Base-by-base conservation (phyloP, 2,329 filamentous ascomycete genomes). In the Plectosphaerella plurivora region DNA sequence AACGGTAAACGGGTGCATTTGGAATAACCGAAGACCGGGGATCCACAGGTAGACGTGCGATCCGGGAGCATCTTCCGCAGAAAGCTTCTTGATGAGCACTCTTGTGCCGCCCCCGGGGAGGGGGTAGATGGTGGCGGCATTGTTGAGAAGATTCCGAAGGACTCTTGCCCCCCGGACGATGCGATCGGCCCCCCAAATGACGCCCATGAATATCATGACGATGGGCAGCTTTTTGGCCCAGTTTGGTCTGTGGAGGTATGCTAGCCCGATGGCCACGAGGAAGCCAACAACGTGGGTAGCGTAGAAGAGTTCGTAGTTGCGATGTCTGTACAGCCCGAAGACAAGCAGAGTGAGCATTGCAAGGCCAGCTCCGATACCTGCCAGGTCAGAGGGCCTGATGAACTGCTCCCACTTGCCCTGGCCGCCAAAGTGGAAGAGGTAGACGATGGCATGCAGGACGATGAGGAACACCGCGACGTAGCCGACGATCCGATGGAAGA, bases 1-100 rank as follows among this genome's bases (percentile, higher is more conserved):
- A 39, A 82, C 75, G 0, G 78, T 82, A 53, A 83, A 83, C 0
- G 79, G 79, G 55, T 84, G 80, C 1, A 69, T 78, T 59, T 83
- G 73, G 16, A 76, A 68, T 1, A 65, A 53, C n/a, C 77, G 72
- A 36, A 84, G 71, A 2, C 67, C 63, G 0, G 80, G 81, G 5
- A 83, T 72, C 76, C 78, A 83, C 24, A 83, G 61, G 51, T 80
- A 82, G 54, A 76, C 78, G 56, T 84, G 79, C 0, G 53, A 52
- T 28, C 61, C 61, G 0, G 60, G 47, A 9, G 18, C 52, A 2
- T 71, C 69, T 6, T 63, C 57, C 15, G 59, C 57, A 1, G 70
- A 61, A 1, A 71, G 69, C 18, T 72, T 75, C 58, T 73, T 73
- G 15, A 81, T 65, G 2, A 75, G 61, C 2, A 81, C 63, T 15